These are phyloP conservation scores for Caloboletus firmus DNA, from an alignment of 1,284 basidiomycete genomes.

Conservation along the genomic window DNA sequence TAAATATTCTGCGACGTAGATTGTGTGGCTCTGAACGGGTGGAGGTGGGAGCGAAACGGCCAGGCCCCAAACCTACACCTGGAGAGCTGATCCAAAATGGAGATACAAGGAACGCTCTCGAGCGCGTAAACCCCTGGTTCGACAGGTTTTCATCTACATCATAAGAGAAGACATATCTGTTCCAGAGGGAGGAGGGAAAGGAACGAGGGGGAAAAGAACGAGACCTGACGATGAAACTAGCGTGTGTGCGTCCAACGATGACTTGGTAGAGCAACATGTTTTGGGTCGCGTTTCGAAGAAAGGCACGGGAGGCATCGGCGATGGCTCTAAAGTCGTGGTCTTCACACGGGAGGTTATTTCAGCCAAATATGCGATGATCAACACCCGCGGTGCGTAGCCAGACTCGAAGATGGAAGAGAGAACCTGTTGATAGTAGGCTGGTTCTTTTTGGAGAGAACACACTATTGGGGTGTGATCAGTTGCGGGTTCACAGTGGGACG, in stretches of 20 bases:
- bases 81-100: neutral
- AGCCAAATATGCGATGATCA: constrained; percentile 58
- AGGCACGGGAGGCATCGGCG: constrained; percentile 52
- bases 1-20: constrained; percentile 30
- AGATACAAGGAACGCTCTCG: neutral
- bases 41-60: neutral
- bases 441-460: constrained; percentile 56
- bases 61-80: neutral
- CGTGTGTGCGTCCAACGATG: constrained; percentile 49
- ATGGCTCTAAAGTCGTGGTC: constrained; percentile 59
- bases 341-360: constrained; percentile 57
- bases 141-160: constrained; percentile 44
- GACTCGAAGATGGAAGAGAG: constrained; percentile 53
- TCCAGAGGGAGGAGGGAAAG: neutral
- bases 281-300: constrained; percentile 41
- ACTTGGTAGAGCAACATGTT: constrained; percentile 51
- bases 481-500: neutral
- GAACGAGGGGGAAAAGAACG: constrained; percentile 13
- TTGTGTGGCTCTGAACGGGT: neutral
- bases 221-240: constrained; percentile 53
- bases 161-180: neutral
- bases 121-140: constrained; percentile 43
- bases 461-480: constrained; percentile 34
- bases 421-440: constrained; percentile 48
- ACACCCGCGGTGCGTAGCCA: constrained; percentile 54